Evolutionary conservation across 2,329 filamentous ascomycete species (phyloP).

Genomic region (Aspergillus fructus): DNA sequence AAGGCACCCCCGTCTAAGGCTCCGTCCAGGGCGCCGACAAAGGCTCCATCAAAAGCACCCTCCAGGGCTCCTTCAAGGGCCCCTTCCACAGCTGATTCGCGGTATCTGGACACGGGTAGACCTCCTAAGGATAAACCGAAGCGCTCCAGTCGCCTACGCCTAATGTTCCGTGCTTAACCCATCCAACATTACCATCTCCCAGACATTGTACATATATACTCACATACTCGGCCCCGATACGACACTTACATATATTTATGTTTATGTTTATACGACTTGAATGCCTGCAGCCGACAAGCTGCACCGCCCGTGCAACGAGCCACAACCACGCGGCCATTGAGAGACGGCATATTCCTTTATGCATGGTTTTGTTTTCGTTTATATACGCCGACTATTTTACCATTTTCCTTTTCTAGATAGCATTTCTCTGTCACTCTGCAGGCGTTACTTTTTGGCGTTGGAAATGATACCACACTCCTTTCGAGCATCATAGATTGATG

Average conservation of each 20-base stretch:
- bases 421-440: background rate
- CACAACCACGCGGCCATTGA: background rate
- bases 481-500: conserved; percentile 1
- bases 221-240: background rate
- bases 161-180: conserved; percentile 35
- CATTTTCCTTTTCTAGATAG: background rate
- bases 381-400: background rate
- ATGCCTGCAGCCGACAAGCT: background rate
- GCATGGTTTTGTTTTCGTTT: too few relatives aligned
- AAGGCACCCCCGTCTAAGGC: conserved; percentile 11
- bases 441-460: conserved; percentile 13
- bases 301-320: background rate
- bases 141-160: conserved; percentile 38
- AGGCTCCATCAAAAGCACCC: conserved; percentile 21
- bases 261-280: background rate
- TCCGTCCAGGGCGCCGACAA: background rate
- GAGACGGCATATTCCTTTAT: background rate
- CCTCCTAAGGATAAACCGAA: conserved; percentile 37
- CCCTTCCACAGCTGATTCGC: conserved; percentile 23
- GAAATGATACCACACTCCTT: conserved; percentile 10
- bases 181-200: background rate
- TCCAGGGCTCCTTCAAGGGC: conserved; percentile 22
- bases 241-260: background rate
- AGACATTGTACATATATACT: conserved; percentile 28
- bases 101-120: conserved; percentile 25